Percentiles rank a stretch among this genome's conserved stretches.
phyloP scores from a whole-genome alignment of 495 filamentous ascomycete genomes.

The Chaetomidium leptoderma region DNA sequence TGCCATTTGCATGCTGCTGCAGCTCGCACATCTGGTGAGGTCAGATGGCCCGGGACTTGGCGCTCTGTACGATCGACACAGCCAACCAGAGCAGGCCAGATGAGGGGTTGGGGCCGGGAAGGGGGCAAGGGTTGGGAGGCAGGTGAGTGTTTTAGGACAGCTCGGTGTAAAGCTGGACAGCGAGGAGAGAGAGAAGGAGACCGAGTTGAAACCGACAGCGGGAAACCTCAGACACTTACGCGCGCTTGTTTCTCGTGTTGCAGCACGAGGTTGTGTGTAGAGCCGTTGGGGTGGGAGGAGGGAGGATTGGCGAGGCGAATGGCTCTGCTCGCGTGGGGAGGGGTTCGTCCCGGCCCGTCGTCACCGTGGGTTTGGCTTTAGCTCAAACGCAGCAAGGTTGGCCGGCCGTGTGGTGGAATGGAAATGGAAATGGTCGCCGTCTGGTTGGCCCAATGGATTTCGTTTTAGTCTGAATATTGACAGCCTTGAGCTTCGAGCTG shows the following conservation, averaged over 20 bases:
- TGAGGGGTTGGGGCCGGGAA: conserved; percentile 30
- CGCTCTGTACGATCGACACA: conserved; percentile 27
- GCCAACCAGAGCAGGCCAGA: conserved; percentile 32
- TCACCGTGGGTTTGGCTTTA: conserved; percentile 14
- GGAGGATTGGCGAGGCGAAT: conserved; percentile 16
- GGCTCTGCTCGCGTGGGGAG: conserved; percentile 16
- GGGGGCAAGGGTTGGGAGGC: conserved; percentile 26
- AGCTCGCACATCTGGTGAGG: conserved; percentile 34
- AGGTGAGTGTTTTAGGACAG: conserved; percentile 30
- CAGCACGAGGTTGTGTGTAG: background rate
- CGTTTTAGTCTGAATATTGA: conserved; percentile 3
- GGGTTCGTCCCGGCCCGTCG: conserved; percentile 22
- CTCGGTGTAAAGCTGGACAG: conserved; percentile 22
- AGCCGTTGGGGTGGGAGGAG: background rate
- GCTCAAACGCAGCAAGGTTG: conserved; percentile 12
- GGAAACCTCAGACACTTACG: conserved; percentile 16
- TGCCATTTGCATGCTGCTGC: conserved; percentile 23
- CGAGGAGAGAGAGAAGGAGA: background rate
- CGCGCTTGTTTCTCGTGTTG: conserved; percentile 17
- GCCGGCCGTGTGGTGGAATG: conserved; percentile 7
- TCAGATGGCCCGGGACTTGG: conserved; percentile 36
- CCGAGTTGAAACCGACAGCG: conserved; percentile 6
- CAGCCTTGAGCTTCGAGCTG: conserved; percentile 9
- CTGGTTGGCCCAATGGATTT: conserved; percentile 24
- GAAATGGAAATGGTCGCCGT: conserved; percentile 18